These are phyloP conservation scores for Tripterygium wilfordii DNA, from an alignment of 177 flowering plant genomes.

Conservation along the genomic window DNA sequence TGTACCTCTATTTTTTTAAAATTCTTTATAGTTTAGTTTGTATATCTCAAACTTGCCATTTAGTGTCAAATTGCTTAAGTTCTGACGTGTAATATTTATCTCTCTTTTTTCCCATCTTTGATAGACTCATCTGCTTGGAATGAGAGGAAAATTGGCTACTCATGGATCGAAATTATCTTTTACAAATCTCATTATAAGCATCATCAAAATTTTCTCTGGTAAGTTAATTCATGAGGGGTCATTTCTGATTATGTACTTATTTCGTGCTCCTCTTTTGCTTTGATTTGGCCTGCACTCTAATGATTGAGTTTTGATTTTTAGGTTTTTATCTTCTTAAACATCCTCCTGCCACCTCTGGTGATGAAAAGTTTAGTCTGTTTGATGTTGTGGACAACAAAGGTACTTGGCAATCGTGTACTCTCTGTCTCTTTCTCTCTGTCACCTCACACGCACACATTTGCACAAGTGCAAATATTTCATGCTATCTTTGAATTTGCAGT, in stretches of 20 bases:
- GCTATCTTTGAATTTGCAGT: constrained; percentile 49
- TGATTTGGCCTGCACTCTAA: constrained; percentile 6
- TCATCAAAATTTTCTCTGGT: constrained; percentile 89
- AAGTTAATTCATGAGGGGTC: not conserved
- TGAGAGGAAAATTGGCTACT: constrained; percentile 38
- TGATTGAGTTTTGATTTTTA: constrained; percentile 24
- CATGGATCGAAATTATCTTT: constrained; percentile 41
- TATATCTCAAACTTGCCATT: constrained; percentile 1
- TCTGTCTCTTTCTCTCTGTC: not conserved
- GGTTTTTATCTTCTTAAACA: constrained; percentile 47
- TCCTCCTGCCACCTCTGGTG: constrained; percentile 22
- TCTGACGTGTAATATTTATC: too few species aligned
- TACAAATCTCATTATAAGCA: constrained; percentile 51
- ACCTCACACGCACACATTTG: too few species aligned
- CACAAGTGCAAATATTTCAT: too few species aligned
- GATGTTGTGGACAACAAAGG: constrained; percentile 30
- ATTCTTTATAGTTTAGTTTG: not conserved
- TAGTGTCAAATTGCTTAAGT: constrained; percentile 1
- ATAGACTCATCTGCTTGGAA: constrained; percentile 78
- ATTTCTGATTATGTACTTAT: not conserved
- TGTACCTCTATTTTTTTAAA: not conserved
- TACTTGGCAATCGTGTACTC: constrained; percentile 15
- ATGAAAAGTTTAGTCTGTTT: constrained; percentile 13
- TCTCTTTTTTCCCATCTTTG: not conserved
- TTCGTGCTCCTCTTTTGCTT: not conserved